A percentile compares a stretch with the other conserved stretches of the same genome.
Evolutionary conservation across 2,329 filamentous ascomycete genomes (phyloP).

Genomic region (Mollisia scopiformis): DNA sequence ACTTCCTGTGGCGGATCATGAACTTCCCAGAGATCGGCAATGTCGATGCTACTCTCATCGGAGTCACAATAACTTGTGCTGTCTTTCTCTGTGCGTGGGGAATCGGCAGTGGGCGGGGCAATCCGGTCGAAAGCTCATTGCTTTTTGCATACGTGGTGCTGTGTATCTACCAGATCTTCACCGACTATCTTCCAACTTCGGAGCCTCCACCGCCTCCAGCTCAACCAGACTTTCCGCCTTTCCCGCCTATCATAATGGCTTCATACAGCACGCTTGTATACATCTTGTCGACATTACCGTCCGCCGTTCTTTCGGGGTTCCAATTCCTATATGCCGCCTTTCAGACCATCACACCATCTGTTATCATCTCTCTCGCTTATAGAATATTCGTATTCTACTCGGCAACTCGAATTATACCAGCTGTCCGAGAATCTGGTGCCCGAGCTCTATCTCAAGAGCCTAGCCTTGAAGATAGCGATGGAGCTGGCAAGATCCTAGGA

Average conservation of each 20-base stretch:
- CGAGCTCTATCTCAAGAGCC: constrained; percentile 83
- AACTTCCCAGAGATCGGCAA: constrained; percentile 93
- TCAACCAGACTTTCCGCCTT: constrained; percentile 91
- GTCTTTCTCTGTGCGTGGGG: constrained; percentile 93
- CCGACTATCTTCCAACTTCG: constrained; percentile 82
- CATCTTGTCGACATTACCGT: constrained; percentile 80
- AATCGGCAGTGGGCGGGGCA: constrained; percentile 90
- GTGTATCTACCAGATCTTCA: constrained; percentile 99
- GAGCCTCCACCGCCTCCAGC: constrained; percentile 55
- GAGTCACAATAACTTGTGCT: constrained; percentile 87
- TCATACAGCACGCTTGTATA: constrained; percentile 92
- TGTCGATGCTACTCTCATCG: constrained; percentile 89
- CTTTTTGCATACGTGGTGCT: constrained; percentile 98
- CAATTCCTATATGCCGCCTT: constrained; percentile 89
- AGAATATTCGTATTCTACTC: constrained; percentile 95
- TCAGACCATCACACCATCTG: constrained; percentile 92
- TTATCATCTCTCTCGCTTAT: constrained; percentile 93
- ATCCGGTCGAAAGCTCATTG: constrained; percentile 91
- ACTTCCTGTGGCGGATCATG: constrained; percentile 94
- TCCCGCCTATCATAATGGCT: constrained; percentile 97
- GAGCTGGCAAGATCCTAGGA: constrained; percentile 77
- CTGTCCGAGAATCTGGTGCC: constrained; percentile 84
- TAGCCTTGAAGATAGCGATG: constrained; percentile 82
- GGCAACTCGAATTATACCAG: constrained; percentile 93
- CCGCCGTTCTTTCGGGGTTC: constrained; percentile 79